Percentiles rank a stretch among this genome's conserved stretches.
Conservation (phyloP, 73 alveolate genomes). For the Paramecium sonneborni region DNA sequence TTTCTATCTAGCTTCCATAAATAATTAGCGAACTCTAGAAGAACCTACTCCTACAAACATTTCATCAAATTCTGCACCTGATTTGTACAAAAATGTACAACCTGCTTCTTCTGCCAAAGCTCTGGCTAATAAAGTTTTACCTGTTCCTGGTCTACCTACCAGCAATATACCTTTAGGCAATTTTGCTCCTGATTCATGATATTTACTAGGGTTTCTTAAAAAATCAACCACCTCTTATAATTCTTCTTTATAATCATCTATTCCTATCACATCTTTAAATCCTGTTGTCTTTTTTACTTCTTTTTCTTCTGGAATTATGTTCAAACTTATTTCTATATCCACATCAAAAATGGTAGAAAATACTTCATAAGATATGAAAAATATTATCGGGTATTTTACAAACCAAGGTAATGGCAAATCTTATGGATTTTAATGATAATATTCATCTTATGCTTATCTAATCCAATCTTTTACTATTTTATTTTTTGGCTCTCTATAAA, state of each 20-base stretch:
- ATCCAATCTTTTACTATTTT: not conserved
- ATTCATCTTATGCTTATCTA: not conserved
- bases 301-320: constrained; percentile 20
- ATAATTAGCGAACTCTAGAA: constrained; percentile 82
- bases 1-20: constrained; percentile 83
- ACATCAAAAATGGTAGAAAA: not conserved
- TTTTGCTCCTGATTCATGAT: constrained; percentile 86
- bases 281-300: constrained; percentile 5
- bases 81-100: constrained; percentile 79
- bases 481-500: constrained; percentile 13
- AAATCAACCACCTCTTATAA: constrained; percentile 79
- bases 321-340: not conserved
- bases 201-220: constrained; percentile 85
- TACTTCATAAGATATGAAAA: constrained; percentile 18
- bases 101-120: constrained; percentile 94
- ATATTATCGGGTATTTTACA: not conserved
- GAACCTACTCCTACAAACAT: constrained; percentile 98
- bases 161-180: constrained; percentile 86
- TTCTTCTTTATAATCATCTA: constrained; percentile 89
- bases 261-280: constrained; percentile 84
- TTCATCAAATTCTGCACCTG: constrained; percentile 97
- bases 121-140: constrained; percentile 89
- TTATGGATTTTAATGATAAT: not conserved
- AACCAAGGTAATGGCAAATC: constrained; percentile 22
- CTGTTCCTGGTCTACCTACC: constrained; percentile 93